Percentiles rank a stretch among this genome's conserved stretches.
Evolutionary conservation across 345 rosid species (phyloP).

Genomic region (Salix koriyanagi): DNA sequence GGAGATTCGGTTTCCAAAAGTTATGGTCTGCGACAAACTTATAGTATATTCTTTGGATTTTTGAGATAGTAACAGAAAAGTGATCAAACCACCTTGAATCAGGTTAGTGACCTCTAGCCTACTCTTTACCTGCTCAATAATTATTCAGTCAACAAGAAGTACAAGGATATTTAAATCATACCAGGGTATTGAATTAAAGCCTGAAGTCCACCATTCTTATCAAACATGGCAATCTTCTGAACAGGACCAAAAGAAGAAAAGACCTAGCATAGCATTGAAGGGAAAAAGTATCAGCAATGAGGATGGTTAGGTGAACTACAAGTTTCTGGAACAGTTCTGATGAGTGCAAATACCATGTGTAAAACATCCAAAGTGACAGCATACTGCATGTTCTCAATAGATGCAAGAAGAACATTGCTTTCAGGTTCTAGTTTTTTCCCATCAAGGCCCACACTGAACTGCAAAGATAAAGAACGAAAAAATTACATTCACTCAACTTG

Average conservation of each 20-base stretch:
- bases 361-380: conserved; percentile 95
- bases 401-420: conserved; percentile 97
- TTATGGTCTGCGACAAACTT: background rate
- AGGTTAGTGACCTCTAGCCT: background rate
- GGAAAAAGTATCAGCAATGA: background rate
- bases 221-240: conserved; percentile 98
- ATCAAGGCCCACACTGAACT: conserved; percentile 75
- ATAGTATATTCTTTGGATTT: background rate
- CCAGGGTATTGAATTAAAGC: conserved; percentile 86
- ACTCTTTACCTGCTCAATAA: background rate
- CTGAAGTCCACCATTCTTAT: conserved; percentile 93
- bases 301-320: conserved; percentile 1
- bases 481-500: background rate
- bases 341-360: conserved; percentile 60
- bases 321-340: background rate
- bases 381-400: conserved; percentile 99
- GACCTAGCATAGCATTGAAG: conserved; percentile 43
- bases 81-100: background rate
- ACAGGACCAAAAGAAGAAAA: conserved; percentile 90
- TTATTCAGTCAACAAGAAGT: background rate
- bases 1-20: background rate
- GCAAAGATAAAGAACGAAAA: conserved; percentile 16
- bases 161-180: conserved; percentile 20
- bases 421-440: conserved; percentile 96
- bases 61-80: background rate